Conservation (phyloP, 495 filamentous ascomycete species). For the Xylaria flabelliformis region DNA sequence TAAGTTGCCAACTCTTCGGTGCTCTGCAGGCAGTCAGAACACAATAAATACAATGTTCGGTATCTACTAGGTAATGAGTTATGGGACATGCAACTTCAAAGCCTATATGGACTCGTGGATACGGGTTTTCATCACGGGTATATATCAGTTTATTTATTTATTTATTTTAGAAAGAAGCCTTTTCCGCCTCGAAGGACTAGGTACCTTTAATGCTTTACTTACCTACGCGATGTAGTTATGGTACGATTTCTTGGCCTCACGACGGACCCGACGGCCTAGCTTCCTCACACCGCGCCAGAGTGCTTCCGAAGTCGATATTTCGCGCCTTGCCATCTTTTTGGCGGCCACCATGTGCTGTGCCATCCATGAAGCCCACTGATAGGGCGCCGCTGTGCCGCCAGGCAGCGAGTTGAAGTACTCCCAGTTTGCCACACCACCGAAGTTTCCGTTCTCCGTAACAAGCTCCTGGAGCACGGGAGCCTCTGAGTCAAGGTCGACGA, state of each 20-base stretch:
- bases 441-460: slow-evolving; percentile 46
- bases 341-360: slow-evolving; percentile 35
- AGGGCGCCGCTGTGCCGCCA: slow-evolving; percentile 63
- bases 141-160: neutral
- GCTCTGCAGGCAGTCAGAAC: too few species aligned
- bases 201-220: neutral
- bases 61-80: neutral
- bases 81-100: neutral
- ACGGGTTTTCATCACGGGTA: neutral
- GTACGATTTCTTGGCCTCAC: slow-evolving; percentile 39
- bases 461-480: slow-evolving; percentile 46
- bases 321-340: slow-evolving; percentile 27
- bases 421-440: slow-evolving; percentile 88
- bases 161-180: too few species aligned
- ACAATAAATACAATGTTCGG: neutral
- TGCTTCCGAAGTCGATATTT: slow-evolving; percentile 33
- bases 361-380: slow-evolving; percentile 68
- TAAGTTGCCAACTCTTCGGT: too few species aligned
- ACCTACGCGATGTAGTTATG: slow-evolving; percentile 35
- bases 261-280: slow-evolving; percentile 32
- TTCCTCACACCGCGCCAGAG: slow-evolving; percentile 35
- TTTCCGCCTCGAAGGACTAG: neutral
- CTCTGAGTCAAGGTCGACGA: slow-evolving; percentile 44
- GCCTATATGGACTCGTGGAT: neutral
- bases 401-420: slow-evolving; percentile 82